Evolutionary conservation across 306 rosid species (phyloP).

Genomic region (Cucurbita moschata): DNA sequence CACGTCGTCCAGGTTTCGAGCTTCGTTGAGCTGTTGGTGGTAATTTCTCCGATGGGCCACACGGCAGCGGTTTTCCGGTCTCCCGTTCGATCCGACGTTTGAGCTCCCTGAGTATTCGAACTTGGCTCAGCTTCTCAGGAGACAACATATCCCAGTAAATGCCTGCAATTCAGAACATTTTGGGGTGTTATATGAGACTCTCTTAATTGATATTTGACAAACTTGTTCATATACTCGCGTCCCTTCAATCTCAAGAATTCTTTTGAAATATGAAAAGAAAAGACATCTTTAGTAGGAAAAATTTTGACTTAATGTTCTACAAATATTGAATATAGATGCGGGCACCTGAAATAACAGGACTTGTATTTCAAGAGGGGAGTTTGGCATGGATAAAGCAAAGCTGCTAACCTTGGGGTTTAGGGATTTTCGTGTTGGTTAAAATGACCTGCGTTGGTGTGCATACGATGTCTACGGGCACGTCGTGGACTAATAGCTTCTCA

Average conservation of each 20-base stretch:
- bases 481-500: slow-evolving; percentile 68
- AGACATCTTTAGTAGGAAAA: background rate
- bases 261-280: background rate
- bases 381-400: slow-evolving; percentile 5
- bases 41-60: slow-evolving; percentile 65
- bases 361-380: background rate
- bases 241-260: background rate
- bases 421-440: slow-evolving; percentile 49
- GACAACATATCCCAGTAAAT: slow-evolving; percentile 92
- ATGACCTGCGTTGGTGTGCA: slow-evolving; percentile 78
- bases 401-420: slow-evolving; percentile 80
- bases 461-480: slow-evolving; percentile 80
- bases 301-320: background rate
- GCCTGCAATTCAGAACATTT: slow-evolving; percentile 26
- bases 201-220: background rate
- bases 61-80: slow-evolving; percentile 57
- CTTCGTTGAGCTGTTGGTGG: slow-evolving; percentile 65
- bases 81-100: slow-evolving; percentile 54
- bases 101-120: slow-evolving; percentile 69
- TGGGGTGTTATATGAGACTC: background rate
- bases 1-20: slow-evolving; percentile 8
- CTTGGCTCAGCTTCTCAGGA: slow-evolving; percentile 76
- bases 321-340: background rate
- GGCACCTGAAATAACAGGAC: background rate
- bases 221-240: background rate